These are phyloP conservation scores for Sedum album DNA, from an alignment of 164 flowering plant species.

Conservation along the genomic window DNA sequence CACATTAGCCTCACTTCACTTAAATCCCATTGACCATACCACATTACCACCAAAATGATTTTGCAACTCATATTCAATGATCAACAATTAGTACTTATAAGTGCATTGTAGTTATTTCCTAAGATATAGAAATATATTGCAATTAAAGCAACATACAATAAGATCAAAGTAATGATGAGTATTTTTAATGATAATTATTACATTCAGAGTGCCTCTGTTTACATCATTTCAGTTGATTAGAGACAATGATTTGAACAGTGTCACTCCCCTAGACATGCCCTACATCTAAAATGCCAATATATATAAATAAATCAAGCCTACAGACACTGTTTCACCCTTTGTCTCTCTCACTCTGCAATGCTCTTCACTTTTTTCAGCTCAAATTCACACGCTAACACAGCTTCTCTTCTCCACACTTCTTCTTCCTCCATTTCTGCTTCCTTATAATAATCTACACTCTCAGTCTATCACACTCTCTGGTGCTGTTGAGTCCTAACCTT, in stretches of 20 bases:
- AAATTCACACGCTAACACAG: background rate
- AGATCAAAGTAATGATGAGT: too few relatives aligned
- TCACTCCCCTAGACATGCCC: background rate
- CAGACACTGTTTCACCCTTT: background rate
- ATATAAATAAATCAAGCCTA: background rate
- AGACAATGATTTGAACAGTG: background rate
- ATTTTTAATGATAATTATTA: too few relatives aligned
- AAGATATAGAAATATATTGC: too few relatives aligned
- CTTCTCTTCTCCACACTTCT: background rate
- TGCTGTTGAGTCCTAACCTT: background rate
- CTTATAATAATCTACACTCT: background rate
- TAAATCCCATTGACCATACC: too few relatives aligned
- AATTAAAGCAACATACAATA: too few relatives aligned
- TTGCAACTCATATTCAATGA: too few relatives aligned
- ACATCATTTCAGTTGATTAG: background rate
- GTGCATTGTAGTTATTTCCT: too few relatives aligned
- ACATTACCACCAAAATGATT: too few relatives aligned
- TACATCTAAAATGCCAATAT: background rate
- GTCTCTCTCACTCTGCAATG: background rate
- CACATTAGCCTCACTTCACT: too few relatives aligned
- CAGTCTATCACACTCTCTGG: background rate
- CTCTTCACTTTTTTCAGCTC: constrained; percentile 6
- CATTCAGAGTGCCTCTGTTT: too few relatives aligned
- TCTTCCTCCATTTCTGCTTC: background rate
- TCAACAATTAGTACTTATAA: too few relatives aligned